phyloP scores from a whole-genome alignment of 2,329 filamentous ascomycete genomes.

The Fusarium palustre region DNA sequence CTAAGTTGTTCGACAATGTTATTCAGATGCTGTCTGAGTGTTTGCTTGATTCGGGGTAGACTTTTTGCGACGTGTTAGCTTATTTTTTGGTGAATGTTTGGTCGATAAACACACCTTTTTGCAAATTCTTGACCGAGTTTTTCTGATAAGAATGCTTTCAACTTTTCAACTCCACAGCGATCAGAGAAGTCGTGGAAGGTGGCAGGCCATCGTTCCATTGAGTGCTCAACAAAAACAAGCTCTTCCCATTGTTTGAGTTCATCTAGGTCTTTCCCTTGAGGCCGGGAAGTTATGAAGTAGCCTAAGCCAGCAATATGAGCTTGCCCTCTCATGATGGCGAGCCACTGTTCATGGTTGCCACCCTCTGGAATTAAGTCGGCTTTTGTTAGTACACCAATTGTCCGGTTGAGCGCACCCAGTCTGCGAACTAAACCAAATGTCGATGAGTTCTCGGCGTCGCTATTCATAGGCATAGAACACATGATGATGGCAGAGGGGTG shows the following conservation, averaged over 20 bases:
- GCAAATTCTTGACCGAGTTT: slow-evolving; percentile 66
- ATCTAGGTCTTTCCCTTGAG: slow-evolving; percentile 66
- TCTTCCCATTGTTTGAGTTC: slow-evolving; percentile 65
- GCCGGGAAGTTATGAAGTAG: slow-evolving; percentile 82
- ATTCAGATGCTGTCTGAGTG: slow-evolving; percentile 61
- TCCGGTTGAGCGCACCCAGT: slow-evolving; percentile 67
- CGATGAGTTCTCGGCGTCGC: slow-evolving; percentile 79
- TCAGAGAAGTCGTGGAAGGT: slow-evolving; percentile 61
- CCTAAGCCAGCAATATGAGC: slow-evolving; percentile 76
- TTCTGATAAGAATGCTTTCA: slow-evolving; percentile 65
- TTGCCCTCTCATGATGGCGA: slow-evolving; percentile 70
- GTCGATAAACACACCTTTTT: slow-evolving; percentile 55
- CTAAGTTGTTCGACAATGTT: slow-evolving; percentile 67
- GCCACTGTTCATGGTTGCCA: slow-evolving; percentile 66
- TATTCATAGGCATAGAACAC: slow-evolving; percentile 81
- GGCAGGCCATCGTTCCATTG: slow-evolving; percentile 59
- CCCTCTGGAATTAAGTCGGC: slow-evolving; percentile 75
- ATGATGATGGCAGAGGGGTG: slow-evolving; percentile 79
- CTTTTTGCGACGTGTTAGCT: slow-evolving; percentile 46
- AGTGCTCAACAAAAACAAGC: slow-evolving; percentile 60
- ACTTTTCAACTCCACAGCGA: slow-evolving; percentile 65
- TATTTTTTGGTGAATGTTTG: not conserved
- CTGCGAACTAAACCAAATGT: slow-evolving; percentile 73
- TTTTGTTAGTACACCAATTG: slow-evolving; percentile 85
- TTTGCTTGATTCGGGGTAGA: slow-evolving; percentile 66